phyloP scores from a whole-genome alignment of 2,329 filamentous ascomycete species.

The Malbranchea zuffiana region DNA sequence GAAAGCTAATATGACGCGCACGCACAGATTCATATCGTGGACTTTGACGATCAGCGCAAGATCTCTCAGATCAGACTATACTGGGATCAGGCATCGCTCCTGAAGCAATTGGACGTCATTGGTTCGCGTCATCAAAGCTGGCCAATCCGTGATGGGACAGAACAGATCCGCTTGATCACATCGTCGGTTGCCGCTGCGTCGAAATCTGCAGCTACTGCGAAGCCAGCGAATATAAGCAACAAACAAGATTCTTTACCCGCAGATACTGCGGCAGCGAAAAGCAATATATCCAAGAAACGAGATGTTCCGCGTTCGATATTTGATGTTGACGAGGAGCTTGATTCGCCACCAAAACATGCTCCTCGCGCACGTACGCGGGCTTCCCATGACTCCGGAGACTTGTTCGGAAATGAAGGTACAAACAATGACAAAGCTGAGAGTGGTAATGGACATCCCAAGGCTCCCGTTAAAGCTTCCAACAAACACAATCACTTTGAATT shows the following conservation, averaged over 20 bases:
- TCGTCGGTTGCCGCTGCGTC: conserved; percentile 29
- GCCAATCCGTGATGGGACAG: conserved; percentile 80
- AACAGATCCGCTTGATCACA: conserved; percentile 69
- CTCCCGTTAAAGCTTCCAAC: too few relatives aligned
- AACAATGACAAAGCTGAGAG: too few relatives aligned
- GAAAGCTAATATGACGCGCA: neutral
- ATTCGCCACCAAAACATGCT: too few relatives aligned
- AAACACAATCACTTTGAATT: conserved; percentile 85
- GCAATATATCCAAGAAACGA: too few relatives aligned
- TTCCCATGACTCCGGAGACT: too few relatives aligned
- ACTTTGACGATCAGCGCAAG: conserved; percentile 64
- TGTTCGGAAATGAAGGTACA: conserved; percentile 51
- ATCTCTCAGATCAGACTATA: conserved; percentile 79
- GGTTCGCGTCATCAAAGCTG: conserved; percentile 82
- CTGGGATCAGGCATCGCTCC: conserved; percentile 89
- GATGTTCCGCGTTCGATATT: too few relatives aligned
- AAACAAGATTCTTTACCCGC: neutral
- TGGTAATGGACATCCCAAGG: too few relatives aligned
- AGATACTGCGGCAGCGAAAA: too few relatives aligned
- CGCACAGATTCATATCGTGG: conserved; percentile 70
- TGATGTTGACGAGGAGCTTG: too few relatives aligned
- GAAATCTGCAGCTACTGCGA: neutral
- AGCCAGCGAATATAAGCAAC: conserved; percentile 19
- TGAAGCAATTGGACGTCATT: conserved; percentile 91
- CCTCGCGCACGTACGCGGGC: too few relatives aligned